Conservation (phyloP, 305 asterid genomes). For the Solanum hybrid region DNA sequence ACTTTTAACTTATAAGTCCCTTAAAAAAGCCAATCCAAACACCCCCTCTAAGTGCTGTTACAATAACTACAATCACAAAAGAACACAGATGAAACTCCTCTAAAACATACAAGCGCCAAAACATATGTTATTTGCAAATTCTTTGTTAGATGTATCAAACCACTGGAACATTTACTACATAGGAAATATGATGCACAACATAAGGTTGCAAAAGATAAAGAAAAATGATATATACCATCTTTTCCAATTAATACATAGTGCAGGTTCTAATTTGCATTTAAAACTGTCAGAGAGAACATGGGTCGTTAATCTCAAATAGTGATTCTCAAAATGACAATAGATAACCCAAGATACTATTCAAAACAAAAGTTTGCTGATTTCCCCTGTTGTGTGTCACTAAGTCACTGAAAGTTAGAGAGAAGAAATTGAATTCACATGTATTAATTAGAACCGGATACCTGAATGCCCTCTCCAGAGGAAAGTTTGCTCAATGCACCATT, state of each 20-base stretch:
- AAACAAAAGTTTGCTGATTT: neutral
- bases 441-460: constrained; percentile 26
- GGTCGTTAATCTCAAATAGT: neutral
- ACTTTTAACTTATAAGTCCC: neutral
- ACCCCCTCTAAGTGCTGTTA: neutral
- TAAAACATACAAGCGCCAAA: neutral
- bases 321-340: neutral
- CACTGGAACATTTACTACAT: neutral
- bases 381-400: neutral
- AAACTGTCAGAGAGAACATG: neutral
- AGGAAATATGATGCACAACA: neutral
- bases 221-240: neutral
- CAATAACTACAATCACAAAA: neutral
- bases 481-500: constrained; percentile 38
- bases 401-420: neutral
- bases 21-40: neutral
- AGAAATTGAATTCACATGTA: neutral
- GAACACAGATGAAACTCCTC: neutral
- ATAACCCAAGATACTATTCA: neutral
- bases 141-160: neutral
- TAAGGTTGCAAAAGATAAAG: neutral
- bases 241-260: neutral
- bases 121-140: neutral
- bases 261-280: neutral
- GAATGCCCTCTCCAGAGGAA: constrained; percentile 31